Percentiles rank a stretch among this genome's conserved stretches.
Evolutionary conservation across 129 eudicot species (phyloP).

Genomic region (Centrapalus pauciflorus): DNA sequence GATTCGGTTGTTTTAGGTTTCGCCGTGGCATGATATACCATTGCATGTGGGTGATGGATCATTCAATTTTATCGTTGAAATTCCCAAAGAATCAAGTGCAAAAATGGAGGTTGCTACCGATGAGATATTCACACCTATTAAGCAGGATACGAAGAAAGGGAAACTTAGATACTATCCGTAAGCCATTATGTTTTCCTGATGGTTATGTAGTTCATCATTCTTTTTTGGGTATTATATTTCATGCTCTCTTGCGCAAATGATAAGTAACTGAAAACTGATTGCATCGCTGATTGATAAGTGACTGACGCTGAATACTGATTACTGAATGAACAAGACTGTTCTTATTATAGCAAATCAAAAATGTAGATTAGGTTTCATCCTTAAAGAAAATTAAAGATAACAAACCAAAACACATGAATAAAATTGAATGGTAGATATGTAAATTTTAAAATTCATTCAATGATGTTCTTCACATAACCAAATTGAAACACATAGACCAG

Average conservation of each 20-base stretch:
- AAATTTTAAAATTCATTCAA: too few relatives aligned
- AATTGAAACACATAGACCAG: too few relatives aligned
- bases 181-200: conserved; percentile 17
- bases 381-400: too few relatives aligned
- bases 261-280: too few relatives aligned
- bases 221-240: background rate
- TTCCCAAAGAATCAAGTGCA: conserved; percentile 98
- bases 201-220: background rate
- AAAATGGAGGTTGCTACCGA: conserved; percentile 99
- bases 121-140: conserved; percentile 81
- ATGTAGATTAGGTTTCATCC: too few relatives aligned
- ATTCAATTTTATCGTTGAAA: conserved; percentile 84
- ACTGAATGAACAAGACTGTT: too few relatives aligned
- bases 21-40: conserved; percentile 99
- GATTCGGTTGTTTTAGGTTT: conserved; percentile 46
- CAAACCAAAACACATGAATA: too few relatives aligned
- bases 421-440: too few relatives aligned
- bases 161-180: conserved; percentile 98
- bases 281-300: too few relatives aligned
- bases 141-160: conserved; percentile 97
- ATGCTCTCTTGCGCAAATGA: too few relatives aligned
- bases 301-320: too few relatives aligned
- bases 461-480: too few relatives aligned
- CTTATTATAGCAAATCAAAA: background rate
- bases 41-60: conserved; percentile 82